A percentile compares a stretch with the other conserved stretches of the same genome.
Conservation (phyloP, 2,329 filamentous ascomycete species). For the Neocatenulostroma microsporum region DNA sequence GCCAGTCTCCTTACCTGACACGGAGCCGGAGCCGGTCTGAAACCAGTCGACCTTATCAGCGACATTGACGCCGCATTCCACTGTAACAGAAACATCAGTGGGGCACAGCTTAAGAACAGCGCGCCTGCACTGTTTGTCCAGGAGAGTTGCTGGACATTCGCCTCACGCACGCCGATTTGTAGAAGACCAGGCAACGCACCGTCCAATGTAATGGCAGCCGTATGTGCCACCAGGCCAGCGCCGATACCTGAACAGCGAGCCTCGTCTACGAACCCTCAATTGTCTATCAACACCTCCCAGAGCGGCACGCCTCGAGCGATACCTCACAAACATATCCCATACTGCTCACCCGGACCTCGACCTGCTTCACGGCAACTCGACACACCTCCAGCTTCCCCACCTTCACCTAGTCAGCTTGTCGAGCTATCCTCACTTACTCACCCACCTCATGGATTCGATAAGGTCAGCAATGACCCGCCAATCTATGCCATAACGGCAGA, state of each 20-base stretch:
- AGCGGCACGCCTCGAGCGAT: conserved; percentile 53
- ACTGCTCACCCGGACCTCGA: conserved; percentile 70
- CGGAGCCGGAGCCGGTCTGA: no score
- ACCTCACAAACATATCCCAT: conserved; percentile 85
- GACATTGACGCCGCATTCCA: no score
- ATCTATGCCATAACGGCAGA: conserved; percentile 67
- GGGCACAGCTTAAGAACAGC: no score
- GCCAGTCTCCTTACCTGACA: no score
- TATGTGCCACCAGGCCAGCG: conserved; percentile 29
- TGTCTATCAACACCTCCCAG: conserved; percentile 52
- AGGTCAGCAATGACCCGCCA: conserved; percentile 48
- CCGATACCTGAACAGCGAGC: conserved; percentile 36
- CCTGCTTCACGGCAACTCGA: conserved; percentile 43
- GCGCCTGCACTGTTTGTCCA: no score
- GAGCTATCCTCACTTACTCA: conserved; percentile 63
- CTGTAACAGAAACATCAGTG: no score
- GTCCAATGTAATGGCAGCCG: conserved; percentile 35
- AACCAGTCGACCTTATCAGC: background rate
- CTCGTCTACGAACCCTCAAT: conserved; percentile 46
- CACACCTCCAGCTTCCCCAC: conserved; percentile 52
- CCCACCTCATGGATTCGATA: conserved; percentile 59
- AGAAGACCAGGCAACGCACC: no score
- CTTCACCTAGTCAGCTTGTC: conserved; percentile 47
- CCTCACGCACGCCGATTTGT: no score
- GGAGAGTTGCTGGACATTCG: no score